Conservation (phyloP, 176 grass and related monocot species). For the Carex littledalei region DNA sequence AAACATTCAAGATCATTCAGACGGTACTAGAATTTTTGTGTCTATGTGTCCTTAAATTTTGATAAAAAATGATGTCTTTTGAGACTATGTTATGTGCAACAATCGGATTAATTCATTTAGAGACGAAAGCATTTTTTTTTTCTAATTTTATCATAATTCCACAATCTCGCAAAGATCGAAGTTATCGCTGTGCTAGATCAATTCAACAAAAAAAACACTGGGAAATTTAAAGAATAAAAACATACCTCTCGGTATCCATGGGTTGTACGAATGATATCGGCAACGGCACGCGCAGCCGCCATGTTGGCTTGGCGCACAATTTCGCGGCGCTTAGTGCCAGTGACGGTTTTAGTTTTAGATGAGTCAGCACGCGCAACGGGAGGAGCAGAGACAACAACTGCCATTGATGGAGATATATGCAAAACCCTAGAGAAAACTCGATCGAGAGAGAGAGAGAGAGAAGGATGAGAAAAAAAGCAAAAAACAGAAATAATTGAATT, state of each 20-base stretch:
- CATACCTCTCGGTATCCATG: slow-evolving; percentile 41
- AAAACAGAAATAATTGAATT: no score
- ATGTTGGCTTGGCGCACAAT: slow-evolving; percentile 70
- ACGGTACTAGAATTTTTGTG: no score
- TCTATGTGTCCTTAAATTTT: no score
- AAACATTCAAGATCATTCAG: no score
- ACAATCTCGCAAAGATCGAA: not conserved
- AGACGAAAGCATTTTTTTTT: not conserved
- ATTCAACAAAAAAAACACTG: not conserved
- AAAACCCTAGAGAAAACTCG: slow-evolving; percentile 26
- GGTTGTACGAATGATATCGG: slow-evolving; percentile 69
- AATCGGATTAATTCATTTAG: not conserved
- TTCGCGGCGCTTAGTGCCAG: slow-evolving; percentile 76
- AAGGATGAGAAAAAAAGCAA: no score
- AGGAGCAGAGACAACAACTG: slow-evolving; percentile 28
- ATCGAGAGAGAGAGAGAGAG: not conserved
- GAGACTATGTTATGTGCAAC: no score
- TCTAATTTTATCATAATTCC: not conserved
- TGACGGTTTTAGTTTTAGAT: slow-evolving; percentile 57
- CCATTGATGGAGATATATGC: not conserved
- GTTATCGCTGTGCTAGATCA: not conserved
- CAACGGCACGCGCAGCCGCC: slow-evolving; percentile 44
- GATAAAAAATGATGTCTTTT: no score
- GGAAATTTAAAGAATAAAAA: not conserved
- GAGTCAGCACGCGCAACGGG: not conserved